Evolutionary conservation across 164 flowering plant species (phyloP), one percentile per base, ranked within the genome.

Genomic region (Nelumbo lutea): DNA sequence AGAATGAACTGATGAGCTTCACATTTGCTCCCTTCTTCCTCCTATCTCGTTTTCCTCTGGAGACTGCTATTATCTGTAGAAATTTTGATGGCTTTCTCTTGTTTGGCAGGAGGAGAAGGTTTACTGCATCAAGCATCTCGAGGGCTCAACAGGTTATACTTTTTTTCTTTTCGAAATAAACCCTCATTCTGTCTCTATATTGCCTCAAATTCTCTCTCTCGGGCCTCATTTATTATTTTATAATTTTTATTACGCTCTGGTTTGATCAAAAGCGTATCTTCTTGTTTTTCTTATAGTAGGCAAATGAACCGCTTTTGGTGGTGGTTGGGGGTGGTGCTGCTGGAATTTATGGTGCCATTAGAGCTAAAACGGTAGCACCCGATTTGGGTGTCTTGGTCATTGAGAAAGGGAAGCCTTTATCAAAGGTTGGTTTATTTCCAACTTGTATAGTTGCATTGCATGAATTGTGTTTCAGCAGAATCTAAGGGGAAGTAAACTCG

Each of bases 271-370:
- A 27, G 27, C 27, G 42, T 40, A 7, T 38, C 10, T 60, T 60
- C 43, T 60, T 42, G 13, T 60, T 60, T n/a, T 41, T 62, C 7
- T 15, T 48, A 64, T 76, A 38, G 45, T 69, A 82, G 80, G 43
- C 73, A n/a, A 67, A 68, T 62, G 86, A 86, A 70, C 87, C 86
- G 76, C 66, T 83, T 7, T 68, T 91, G 75, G 87, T 89, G 68
- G 97, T 91, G 42, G 89, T 91, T 13, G 97, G 94, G 0, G 97
- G 88, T 66, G 97, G 97, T 73, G 92, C 97, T 47, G 97, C 97
- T 15, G 97, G 97, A 61, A 83, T 91, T 1, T 91, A 80, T 68
- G 97, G 92, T 55, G 97, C 97, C 15, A 86, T 91, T 55, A 82
- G 90, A 76, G 94, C 97, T 65, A 89, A 91, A 68, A 82, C 86